Conservation (phyloP, 257 asterid genomes). For the Capsicum pubescens region DNA sequence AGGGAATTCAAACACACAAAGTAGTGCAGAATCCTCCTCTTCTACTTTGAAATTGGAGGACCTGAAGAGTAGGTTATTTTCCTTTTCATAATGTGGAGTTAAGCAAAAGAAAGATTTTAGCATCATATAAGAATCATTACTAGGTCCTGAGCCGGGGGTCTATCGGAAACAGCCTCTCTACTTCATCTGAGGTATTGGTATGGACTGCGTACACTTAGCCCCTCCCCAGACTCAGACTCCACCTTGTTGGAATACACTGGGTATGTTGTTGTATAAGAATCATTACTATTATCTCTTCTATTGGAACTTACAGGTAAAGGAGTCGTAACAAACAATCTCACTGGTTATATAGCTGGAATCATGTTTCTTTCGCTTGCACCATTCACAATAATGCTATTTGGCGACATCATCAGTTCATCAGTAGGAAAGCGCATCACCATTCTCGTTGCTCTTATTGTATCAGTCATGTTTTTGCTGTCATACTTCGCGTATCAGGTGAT, state of each 20-base stretch:
- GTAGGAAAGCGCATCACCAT: constrained; percentile 38
- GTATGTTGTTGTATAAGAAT: neutral
- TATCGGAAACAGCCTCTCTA: no score
- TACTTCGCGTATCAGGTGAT: constrained; percentile 49
- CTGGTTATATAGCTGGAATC: constrained; percentile 52
- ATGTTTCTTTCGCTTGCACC: constrained; percentile 55
- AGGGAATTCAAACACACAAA: neutral
- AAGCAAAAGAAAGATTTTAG: neutral
- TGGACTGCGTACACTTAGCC: no score
- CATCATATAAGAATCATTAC: neutral
- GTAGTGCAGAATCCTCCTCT: neutral
- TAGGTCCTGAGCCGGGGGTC: neutral
- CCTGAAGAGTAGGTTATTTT: constrained; percentile 12
- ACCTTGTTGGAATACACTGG: no score
- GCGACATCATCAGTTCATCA: constrained; percentile 27
- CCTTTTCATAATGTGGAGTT: neutral
- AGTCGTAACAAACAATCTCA: constrained; percentile 38
- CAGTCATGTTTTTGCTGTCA: constrained; percentile 40
- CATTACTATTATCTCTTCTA: neutral
- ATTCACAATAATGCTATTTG: constrained; percentile 43
- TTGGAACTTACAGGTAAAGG: constrained; percentile 41
- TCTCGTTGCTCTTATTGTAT: constrained; percentile 45
- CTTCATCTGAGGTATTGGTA: no score
- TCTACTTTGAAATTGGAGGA: constrained; percentile 7
- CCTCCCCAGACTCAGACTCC: no score